Conservation (phyloP, 345 rosid genomes). For the Lumnitzera racemosa region DNA sequence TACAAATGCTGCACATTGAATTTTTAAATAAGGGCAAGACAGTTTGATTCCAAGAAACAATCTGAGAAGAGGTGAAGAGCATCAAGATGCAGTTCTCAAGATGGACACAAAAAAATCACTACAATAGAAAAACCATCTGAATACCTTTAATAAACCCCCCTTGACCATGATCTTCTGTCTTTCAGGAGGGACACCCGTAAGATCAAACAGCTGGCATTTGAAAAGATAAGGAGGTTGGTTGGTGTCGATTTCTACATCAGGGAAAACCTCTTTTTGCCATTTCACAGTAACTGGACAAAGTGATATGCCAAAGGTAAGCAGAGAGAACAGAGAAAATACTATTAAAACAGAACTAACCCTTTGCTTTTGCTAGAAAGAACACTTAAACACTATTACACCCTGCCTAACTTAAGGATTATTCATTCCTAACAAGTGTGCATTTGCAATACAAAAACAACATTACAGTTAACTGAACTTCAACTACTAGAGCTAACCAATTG, state of each 20-base stretch:
- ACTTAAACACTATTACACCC: too few species aligned
- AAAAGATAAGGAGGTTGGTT: conserved; percentile 74
- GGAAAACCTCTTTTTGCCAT: conserved; percentile 90
- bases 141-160: conserved; percentile 90
- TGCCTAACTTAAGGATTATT: too few species aligned
- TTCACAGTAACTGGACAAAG: conserved; percentile 65
- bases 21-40: background rate
- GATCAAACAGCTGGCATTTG: conserved; percentile 84
- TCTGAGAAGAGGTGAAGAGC: background rate
- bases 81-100: background rate
- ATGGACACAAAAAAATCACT: background rate
- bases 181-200: conserved; percentile 92
- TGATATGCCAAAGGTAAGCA: conserved; percentile 6
- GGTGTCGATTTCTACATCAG: conserved; percentile 69
- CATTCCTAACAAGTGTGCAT: too few species aligned
- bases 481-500: background rate
- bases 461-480: background rate
- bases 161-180: conserved; percentile 97
- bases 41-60: background rate
- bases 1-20: background rate
- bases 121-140: conserved; percentile 3
- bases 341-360: background rate
- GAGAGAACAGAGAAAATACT: background rate
- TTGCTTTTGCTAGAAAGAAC: too few species aligned
- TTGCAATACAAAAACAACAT: too few species aligned